Evolutionary conservation across 2,329 filamentous ascomycete species (phyloP), one percentile per base, ranked within the genome.

Genomic region (Dactylonectria macrodidyma): DNA sequence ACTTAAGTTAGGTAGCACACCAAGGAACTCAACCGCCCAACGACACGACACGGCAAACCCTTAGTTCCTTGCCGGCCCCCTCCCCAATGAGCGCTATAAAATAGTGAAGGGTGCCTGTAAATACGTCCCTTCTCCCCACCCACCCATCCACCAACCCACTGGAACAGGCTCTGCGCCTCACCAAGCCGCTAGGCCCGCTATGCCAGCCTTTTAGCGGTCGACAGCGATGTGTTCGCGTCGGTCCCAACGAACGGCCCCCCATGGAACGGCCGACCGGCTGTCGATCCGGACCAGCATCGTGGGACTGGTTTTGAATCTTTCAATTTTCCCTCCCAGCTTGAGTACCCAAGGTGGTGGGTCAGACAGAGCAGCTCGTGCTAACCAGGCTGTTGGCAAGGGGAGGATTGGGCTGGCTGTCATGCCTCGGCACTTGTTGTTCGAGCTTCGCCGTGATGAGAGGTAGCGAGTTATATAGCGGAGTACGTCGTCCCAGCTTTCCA

Each of bases 251-350:
- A 19, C 19, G n/a, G 54, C 46, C 56, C 46, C 56, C 33, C 26
- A 30, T 30, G 26, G 26, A 65, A 55, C 56, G 56, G 62, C 48
- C 51, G 62, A 54, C 62, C 62, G 62, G 62, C 56, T 59, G 56
- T 48, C 48, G 62, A 59, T 55, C 56, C 62, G 56, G 55, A 54
- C 50, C 56, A 54, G 48, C 54, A 62, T 51, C 50, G 50, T 14
- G 59, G 59, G 38, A 62, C 57, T 38, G 24, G 19, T 19, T 44
- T 59, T 50, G 12, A 30, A 30, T 30, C 7, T 7, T 30, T 59
- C 22, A 34, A 19, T 38, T 38, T 51, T 24, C 22, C 46, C 57
- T 33, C 24, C 57, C 36, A 33, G 7, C 19, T 33, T 41, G 33
- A 41, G 22, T 36, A 19, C 33, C 33, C 47, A 34, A 44, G 19